These are phyloP conservation scores for Coemansia sp. DNA, from an alignment of 371 early-diverging fungal genomes.

Conservation along the genomic window DNA sequence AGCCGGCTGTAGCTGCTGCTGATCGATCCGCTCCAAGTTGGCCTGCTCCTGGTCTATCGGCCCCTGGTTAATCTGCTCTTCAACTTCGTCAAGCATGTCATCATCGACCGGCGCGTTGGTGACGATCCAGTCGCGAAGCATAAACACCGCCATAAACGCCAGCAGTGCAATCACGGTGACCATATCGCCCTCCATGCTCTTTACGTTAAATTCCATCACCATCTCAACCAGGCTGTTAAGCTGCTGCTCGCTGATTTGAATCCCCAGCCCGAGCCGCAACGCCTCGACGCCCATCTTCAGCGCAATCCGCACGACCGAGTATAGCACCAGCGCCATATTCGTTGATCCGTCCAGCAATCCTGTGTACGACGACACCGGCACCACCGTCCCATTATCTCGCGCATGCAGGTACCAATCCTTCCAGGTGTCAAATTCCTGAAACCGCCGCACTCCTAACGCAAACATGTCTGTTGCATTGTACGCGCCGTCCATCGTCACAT, in stretches of 20 bases:
- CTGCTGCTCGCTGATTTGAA: conserved; percentile 11
- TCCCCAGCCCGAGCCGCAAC: conserved; percentile 13
- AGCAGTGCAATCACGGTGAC: conserved; percentile 74
- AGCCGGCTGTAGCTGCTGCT: neutral
- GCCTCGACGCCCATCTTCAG: conserved; percentile 12
- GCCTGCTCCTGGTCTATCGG: neutral
- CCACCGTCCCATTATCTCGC: conserved; percentile 5
- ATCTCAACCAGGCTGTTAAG: conserved; percentile 17
- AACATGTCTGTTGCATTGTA: neutral
- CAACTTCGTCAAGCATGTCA: conserved; percentile 40
- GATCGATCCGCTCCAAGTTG: neutral
- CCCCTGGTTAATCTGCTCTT: conserved; percentile 3
- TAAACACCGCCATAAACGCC: conserved; percentile 72
- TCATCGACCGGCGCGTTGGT: conserved; percentile 65
- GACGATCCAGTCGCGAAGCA: conserved; percentile 84
- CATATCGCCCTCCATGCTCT: conserved; percentile 87
- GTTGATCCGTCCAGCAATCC: conserved; percentile 42
- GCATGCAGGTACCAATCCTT: conserved; percentile 29
- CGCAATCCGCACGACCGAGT: conserved; percentile 13
- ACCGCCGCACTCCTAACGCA: conserved; percentile 19
- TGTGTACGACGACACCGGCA: conserved; percentile 37
- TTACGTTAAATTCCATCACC: conserved; percentile 59
- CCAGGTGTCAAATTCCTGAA: conserved; percentile 36
- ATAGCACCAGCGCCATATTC: conserved; percentile 24
- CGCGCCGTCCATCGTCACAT: neutral